Conservation (phyloP, 768 basidiomycete species). For the Mycena capillaripes region DNA sequence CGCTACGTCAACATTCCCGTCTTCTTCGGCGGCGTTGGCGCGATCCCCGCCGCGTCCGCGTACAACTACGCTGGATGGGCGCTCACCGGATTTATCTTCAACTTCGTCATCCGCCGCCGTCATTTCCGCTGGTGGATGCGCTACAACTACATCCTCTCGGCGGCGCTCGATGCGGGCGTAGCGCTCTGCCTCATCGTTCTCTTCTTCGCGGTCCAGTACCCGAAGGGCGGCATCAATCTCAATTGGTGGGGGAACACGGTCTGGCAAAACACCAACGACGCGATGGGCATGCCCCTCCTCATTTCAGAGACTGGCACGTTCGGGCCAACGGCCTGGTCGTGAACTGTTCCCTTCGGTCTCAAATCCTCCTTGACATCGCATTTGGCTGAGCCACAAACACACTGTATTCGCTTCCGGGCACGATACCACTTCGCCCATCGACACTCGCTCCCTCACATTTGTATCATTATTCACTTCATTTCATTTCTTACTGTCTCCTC, state of each 20-base stretch:
- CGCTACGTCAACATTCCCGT: conserved; percentile 92
- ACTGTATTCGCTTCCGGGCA: conserved; percentile 16
- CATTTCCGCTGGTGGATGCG: conserved; percentile 88
- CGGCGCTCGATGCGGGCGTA: conserved; percentile 78
- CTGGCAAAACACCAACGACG: conserved; percentile 81
- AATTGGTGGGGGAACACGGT: conserved; percentile 88
- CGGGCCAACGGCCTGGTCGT: conserved; percentile 75
- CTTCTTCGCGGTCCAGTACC: conserved; percentile 72
- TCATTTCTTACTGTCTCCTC: conserved; percentile 1
- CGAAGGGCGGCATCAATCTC: conserved; percentile 69
- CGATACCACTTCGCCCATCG: conserved; percentile 21
- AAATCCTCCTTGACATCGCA: not conserved
- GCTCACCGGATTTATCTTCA: conserved; percentile 88
- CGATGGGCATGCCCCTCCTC: conserved; percentile 67
- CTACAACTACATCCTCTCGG: conserved; percentile 91
- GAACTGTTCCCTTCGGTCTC: conserved; percentile 24
- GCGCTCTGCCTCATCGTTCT: conserved; percentile 69
- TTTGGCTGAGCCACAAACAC: conserved; percentile 25
- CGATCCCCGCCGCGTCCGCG: conserved; percentile 87
- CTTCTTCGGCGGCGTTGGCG: conserved; percentile 76
- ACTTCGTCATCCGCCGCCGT: conserved; percentile 81
- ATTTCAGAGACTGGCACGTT: conserved; percentile 64
- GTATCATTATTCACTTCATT: conserved; percentile 21
- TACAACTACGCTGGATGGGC: conserved; percentile 92
- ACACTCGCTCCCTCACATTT: conserved; percentile 13